These are phyloP conservation scores for Malus fusca DNA, from an alignment of 306 rosid species.

Conservation along the genomic window DNA sequence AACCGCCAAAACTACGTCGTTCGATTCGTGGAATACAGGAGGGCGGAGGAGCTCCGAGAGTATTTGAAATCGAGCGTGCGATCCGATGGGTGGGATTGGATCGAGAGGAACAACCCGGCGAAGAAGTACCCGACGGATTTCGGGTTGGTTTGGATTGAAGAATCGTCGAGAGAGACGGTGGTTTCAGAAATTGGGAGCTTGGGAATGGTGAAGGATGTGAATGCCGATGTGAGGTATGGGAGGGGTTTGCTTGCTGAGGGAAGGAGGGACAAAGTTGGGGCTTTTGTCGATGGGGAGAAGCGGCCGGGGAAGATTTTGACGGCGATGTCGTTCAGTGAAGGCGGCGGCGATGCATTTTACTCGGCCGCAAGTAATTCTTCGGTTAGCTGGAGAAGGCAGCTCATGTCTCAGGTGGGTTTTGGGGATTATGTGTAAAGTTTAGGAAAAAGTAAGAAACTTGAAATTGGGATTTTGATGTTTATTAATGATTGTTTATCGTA, in stretches of 20 bases:
- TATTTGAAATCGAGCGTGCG: constrained; percentile 48
- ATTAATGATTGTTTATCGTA: background rate
- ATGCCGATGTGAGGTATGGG: constrained; percentile 53
- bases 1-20: constrained; percentile 53
- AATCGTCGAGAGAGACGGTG: constrained; percentile 31
- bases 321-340: constrained; percentile 70
- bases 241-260: constrained; percentile 49
- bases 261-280: constrained; percentile 29
- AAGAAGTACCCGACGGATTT: constrained; percentile 74
- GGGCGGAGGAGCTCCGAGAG: constrained; percentile 44
- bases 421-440: background rate
- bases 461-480: background rate
- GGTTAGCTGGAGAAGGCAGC: constrained; percentile 48
- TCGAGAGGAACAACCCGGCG: constrained; percentile 77
- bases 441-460: background rate
- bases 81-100: constrained; percentile 74
- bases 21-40: constrained; percentile 54
- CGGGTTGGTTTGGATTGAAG: constrained; percentile 63
- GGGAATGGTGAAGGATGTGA: constrained; percentile 67
- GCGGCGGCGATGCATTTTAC: constrained; percentile 18
- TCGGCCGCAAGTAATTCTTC: constrained; percentile 29
- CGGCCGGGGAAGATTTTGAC: constrained; percentile 93
- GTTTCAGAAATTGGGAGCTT: constrained; percentile 40
- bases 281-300: constrained; percentile 65
- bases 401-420: constrained; percentile 52